A percentile compares a stretch with the other conserved stretches of the same genome.
Evolutionary conservation across 257 asterid genomes (phyloP).

Genomic region (Forsythia suspensa): DNA sequence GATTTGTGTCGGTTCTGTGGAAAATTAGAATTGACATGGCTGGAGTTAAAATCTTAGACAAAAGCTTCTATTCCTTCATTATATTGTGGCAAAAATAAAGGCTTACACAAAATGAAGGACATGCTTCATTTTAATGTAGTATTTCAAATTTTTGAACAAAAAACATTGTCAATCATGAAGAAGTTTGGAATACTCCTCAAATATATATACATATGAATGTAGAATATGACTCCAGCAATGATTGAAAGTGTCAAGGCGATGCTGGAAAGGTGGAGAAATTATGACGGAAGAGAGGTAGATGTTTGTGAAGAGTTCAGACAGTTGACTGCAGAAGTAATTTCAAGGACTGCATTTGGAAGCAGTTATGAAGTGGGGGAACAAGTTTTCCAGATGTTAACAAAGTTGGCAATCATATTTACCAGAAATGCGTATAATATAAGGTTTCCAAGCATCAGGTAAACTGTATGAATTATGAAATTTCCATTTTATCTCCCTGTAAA

Average conservation of each 20-base stretch:
- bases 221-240: conserved; percentile 22
- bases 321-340: conserved; percentile 19
- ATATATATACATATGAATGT: neutral
- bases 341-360: conserved; percentile 22
- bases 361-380: conserved; percentile 18
- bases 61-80: too few relatives aligned
- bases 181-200: neutral
- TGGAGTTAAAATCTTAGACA: too few relatives aligned
- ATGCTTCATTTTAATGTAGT: neutral
- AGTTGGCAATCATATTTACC: neutral
- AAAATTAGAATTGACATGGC: too few relatives aligned
- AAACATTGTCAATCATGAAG: neutral
- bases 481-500: neutral
- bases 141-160: neutral
- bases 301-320: neutral
- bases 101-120: neutral
- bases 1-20: too few relatives aligned
- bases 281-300: conserved; percentile 1
- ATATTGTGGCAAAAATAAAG: too few relatives aligned
- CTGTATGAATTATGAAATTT: neutral
- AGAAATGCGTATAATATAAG: conserved; percentile 2
- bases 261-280: conserved; percentile 17
- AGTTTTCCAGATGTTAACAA: conserved; percentile 13
- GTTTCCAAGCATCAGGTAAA: conserved; percentile 10
- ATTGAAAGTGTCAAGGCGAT: conserved; percentile 15